These are phyloP conservation scores for Cladobotryum protrusum DNA, from an alignment of 2,329 filamentous ascomycete genomes.

Conservation along the genomic window DNA sequence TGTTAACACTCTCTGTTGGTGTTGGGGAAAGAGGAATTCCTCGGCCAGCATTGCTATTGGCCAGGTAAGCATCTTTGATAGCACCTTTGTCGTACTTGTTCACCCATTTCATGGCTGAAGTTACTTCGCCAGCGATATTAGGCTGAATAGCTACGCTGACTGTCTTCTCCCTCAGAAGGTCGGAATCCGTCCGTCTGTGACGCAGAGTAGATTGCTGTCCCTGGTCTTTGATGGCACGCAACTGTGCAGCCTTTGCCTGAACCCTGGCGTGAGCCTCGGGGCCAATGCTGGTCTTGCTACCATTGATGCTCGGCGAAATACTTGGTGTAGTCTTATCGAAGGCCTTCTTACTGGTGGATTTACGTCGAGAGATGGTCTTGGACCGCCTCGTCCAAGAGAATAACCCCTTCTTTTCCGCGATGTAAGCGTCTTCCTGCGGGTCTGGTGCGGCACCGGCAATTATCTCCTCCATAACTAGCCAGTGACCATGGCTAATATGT, in stretches of 20 bases:
- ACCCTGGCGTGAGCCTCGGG: slow-evolving; percentile 91
- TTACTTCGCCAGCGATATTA: slow-evolving; percentile 76
- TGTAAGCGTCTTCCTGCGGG: slow-evolving; percentile 77
- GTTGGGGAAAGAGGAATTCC: slow-evolving; percentile 37
- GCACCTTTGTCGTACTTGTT: slow-evolving; percentile 88
- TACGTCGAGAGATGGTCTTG: slow-evolving; percentile 57
- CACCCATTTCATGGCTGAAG: slow-evolving; percentile 94
- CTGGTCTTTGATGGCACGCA: slow-evolving; percentile 66
- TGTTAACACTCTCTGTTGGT: slow-evolving; percentile 12
- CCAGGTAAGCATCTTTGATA: slow-evolving; percentile 79
- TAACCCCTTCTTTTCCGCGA: slow-evolving; percentile 91
- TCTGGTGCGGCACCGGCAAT: slow-evolving; percentile 87
- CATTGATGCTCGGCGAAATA: slow-evolving; percentile 33
- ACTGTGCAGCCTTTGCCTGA: slow-evolving; percentile 78
- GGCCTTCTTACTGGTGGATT: slow-evolving; percentile 60
- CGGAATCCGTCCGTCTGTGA: slow-evolving; percentile 51
- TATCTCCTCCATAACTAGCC: slow-evolving; percentile 95
- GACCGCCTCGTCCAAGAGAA: slow-evolving; percentile 78
- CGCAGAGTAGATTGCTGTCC: slow-evolving; percentile 41
- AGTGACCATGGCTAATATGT: slow-evolving; percentile 69
- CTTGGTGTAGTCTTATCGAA: slow-evolving; percentile 41
- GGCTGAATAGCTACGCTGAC: slow-evolving; percentile 87
- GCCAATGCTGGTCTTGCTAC: slow-evolving; percentile 77
- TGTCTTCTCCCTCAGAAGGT: slow-evolving; percentile 62
- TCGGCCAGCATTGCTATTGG: slow-evolving; percentile 64